Evolutionary conservation across 1,139 yeast species (phyloP).

Genomic region (Scheffersomyces parashehatae): DNA sequence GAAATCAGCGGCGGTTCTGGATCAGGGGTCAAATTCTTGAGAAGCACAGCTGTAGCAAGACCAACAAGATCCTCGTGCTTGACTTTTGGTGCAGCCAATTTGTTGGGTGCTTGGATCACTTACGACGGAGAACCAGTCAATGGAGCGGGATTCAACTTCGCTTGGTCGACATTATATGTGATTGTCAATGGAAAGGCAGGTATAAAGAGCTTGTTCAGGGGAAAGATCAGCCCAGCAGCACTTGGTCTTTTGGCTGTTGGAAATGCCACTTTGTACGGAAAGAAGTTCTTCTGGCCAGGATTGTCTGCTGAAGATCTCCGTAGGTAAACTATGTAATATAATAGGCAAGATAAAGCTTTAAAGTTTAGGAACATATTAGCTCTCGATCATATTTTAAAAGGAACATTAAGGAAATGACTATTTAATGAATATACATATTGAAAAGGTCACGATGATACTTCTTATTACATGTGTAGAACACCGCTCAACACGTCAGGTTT

Average conservation of each 20-base stretch:
- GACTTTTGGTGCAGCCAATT: conserved; percentile 60
- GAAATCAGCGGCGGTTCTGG: conserved; percentile 26
- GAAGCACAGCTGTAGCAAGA: conserved; percentile 26
- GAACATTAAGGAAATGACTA: too few species aligned
- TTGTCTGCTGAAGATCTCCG: background rate
- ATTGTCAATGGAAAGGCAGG: conserved; percentile 72
- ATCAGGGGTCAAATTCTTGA: conserved; percentile 28
- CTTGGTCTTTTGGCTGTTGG: conserved; percentile 60
- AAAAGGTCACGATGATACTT: too few species aligned
- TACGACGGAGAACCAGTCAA: conserved; percentile 77
- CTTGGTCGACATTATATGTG: conserved; percentile 82
- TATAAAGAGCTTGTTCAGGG: conserved; percentile 37
- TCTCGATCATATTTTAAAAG: too few species aligned
- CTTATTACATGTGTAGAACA: too few species aligned
- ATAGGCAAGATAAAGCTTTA: too few species aligned
- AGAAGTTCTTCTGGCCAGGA: conserved; percentile 56
- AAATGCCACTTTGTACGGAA: conserved; percentile 69
- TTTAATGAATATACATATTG: too few species aligned
- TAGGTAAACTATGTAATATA: too few species aligned
- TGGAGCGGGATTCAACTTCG: conserved; percentile 86
- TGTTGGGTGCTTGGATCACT: conserved; percentile 79
- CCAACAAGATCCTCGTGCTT: conserved; percentile 42
- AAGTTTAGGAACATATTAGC: too few species aligned
- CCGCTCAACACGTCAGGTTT: too few species aligned
- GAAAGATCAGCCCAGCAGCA: conserved; percentile 59